These are phyloP conservation scores for Thinopyrum elongatum DNA, from an alignment of 176 grass and related monocot genomes.

Conservation along the genomic window DNA sequence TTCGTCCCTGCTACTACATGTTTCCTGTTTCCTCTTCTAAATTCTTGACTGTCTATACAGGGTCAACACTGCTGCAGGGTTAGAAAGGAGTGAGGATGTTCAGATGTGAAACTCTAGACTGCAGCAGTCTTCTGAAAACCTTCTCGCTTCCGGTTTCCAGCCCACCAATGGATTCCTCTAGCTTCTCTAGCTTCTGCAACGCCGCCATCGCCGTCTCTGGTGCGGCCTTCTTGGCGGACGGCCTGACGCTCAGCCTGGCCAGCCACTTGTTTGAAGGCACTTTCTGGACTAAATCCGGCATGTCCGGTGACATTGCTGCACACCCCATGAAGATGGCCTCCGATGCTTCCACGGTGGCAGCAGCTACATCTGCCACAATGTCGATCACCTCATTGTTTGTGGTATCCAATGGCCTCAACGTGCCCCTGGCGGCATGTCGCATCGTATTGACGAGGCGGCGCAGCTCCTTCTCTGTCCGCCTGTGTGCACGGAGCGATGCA, in stretches of 20 bases:
- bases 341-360: constrained; percentile 28
- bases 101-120: constrained; percentile 19
- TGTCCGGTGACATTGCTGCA: constrained; percentile 21
- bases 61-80: neutral
- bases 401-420: neutral
- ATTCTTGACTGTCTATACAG: neutral
- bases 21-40: neutral
- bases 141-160: neutral
- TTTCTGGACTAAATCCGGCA: too few species aligned
- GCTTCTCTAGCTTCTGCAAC: constrained; percentile 16
- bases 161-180: neutral
- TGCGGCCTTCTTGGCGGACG: neutral
- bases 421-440: constrained; percentile 23
- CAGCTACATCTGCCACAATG: constrained; percentile 26
- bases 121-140: constrained; percentile 4
- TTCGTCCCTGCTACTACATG: neutral
- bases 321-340: constrained; percentile 31
- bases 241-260: neutral
- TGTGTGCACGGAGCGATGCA: constrained; percentile 6
- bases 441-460: constrained; percentile 31
- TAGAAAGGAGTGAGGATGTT: constrained; percentile 11
- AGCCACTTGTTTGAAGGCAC: constrained; percentile 13
- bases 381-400: neutral
- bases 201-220: neutral
- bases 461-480: constrained; percentile 42